Percentiles rank a stretch among this genome's conserved stretches.
Evolutionary conservation across 2,329 filamentous ascomycete genomes (phyloP).

Genomic region (Hypoxylon sp.): DNA sequence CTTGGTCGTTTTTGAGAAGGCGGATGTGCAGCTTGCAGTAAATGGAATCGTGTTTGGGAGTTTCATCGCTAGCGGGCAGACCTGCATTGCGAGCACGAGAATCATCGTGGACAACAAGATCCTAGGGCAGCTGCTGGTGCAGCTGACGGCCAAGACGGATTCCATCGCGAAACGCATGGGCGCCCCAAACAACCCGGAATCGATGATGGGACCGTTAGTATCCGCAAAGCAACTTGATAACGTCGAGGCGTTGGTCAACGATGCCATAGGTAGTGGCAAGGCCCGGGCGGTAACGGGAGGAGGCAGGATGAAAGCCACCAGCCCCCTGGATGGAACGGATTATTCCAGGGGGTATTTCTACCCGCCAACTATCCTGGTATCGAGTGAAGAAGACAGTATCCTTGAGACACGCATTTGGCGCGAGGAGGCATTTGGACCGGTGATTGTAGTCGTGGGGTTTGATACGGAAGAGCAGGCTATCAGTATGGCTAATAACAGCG

Average conservation of each 20-base stretch:
- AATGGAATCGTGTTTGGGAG: conserved; percentile 74
- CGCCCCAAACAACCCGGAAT: conserved; percentile 65
- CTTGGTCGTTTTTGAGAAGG: conserved; percentile 73
- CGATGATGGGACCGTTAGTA: conserved; percentile 74
- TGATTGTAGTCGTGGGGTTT: conserved; percentile 80
- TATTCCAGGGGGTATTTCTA: conserved; percentile 77
- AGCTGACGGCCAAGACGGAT: conserved; percentile 72
- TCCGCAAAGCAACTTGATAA: conserved; percentile 72
- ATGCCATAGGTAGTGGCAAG: conserved; percentile 67
- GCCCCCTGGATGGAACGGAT: conserved; percentile 62
- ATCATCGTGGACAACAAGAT: conserved; percentile 79
- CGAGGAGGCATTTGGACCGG: conserved; percentile 87
- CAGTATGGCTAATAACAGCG: conserved; percentile 76
- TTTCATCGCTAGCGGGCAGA: conserved; percentile 67
- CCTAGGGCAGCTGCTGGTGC: conserved; percentile 71
- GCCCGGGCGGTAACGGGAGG: conserved; percentile 59
- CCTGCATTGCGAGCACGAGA: conserved; percentile 76
- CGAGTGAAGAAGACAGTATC: conserved; percentile 69
- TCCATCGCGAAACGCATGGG: conserved; percentile 67
- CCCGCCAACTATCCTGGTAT: conserved; percentile 77
- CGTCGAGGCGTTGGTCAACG: conserved; percentile 73
- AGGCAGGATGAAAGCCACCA: conserved; percentile 59
- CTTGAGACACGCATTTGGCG: conserved; percentile 78
- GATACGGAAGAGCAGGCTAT: conserved; percentile 78
- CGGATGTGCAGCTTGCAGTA: conserved; percentile 73